Percentiles rank a stretch among this genome's conserved stretches.
Evolutionary conservation across 352 stramenopile species (phyloP).

Genomic region (Phytopythium ostracodes): DNA sequence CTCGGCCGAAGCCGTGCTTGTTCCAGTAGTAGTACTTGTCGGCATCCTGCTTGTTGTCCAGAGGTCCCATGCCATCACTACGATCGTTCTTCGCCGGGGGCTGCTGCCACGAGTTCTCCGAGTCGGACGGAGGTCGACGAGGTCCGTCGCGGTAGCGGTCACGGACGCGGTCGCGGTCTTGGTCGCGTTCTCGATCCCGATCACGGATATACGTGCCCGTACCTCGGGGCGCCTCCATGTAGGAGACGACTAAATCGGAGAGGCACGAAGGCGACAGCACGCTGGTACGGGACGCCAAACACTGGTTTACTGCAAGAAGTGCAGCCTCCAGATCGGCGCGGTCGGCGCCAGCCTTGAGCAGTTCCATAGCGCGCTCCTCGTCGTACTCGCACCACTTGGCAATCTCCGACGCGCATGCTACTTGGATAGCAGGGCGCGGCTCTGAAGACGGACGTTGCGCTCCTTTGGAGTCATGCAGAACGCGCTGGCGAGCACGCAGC

Average conservation of each 20-base stretch:
- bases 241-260: background rate
- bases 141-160: background rate
- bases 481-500: background rate
- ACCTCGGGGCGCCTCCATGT: background rate
- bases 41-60: background rate
- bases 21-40: constrained; percentile 5
- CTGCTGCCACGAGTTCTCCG: background rate
- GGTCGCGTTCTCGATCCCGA: background rate
- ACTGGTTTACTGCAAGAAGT: background rate
- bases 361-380: background rate
- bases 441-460: background rate
- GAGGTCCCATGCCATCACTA: background rate
- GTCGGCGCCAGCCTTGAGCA: background rate
- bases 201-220: background rate
- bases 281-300: background rate
- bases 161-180: background rate
- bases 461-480: background rate
- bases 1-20: constrained; percentile 4
- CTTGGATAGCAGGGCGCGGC: background rate
- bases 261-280: background rate
- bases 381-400: background rate
- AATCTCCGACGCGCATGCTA: constrained; percentile 3
- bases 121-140: background rate
- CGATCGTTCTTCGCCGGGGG: background rate
- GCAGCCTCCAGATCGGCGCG: background rate